phyloP scores from a whole-genome alignment of 2,329 filamentous ascomycete genomes.

The Fusarium sp. region DNA sequence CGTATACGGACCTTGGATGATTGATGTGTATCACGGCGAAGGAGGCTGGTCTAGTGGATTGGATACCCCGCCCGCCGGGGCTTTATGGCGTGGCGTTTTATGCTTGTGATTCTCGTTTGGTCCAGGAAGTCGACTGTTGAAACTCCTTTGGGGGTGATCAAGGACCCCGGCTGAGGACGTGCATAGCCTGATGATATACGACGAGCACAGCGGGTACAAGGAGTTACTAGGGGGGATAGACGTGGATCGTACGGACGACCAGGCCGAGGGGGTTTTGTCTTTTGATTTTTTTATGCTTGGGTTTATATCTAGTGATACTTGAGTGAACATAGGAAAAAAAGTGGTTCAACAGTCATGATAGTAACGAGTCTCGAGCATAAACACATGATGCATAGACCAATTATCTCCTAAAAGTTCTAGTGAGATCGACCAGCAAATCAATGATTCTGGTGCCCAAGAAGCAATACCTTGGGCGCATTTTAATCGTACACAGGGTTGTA shows the following conservation, averaged over 20 bases:
- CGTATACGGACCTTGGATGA: conserved; percentile 35
- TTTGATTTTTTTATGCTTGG: not conserved
- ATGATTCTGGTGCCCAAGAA: not conserved
- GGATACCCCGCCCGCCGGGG: conserved; percentile 45
- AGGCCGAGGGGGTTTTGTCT: not conserved
- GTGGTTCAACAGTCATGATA: not conserved
- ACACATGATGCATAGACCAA: not conserved
- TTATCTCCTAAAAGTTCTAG: not conserved
- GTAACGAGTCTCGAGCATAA: not conserved
- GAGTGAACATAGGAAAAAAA: conserved; percentile 2
- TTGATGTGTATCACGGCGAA: conserved; percentile 42
- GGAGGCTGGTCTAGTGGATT: conserved; percentile 27
- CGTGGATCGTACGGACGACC: not conserved
- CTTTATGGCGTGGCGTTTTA: conserved; percentile 44
- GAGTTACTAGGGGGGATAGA: conserved; percentile 12
- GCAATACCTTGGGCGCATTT: not conserved
- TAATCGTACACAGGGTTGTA: not conserved
- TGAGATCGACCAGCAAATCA: not conserved
- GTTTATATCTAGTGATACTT: not conserved
- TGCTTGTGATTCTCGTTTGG: conserved; percentile 33
- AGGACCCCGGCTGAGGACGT: not conserved
- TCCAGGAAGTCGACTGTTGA: conserved; percentile 8
- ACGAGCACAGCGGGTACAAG: conserved; percentile 2
- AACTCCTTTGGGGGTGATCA: not conserved
- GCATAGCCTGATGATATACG: not conserved